A percentile compares a stretch with the other conserved stretches of the same genome.
phyloP scores from a whole-genome alignment of 768 basidiomycete genomes.

The Amanita rimosa region DNA sequence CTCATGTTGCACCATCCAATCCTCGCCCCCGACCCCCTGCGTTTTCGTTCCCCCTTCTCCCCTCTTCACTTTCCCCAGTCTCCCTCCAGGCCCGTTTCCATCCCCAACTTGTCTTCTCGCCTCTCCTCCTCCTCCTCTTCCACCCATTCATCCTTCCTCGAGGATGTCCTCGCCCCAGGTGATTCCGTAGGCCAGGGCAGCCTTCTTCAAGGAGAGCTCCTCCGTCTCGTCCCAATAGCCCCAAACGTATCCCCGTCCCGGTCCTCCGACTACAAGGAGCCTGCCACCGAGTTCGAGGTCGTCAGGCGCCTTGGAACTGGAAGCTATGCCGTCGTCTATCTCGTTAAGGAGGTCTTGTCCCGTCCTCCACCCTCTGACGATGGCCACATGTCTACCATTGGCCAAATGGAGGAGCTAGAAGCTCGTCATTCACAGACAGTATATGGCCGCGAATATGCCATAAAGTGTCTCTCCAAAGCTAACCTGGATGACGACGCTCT shows the following conservation, averaged over 20 bases:
- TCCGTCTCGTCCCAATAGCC: constrained; percentile 45
- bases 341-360: constrained; percentile 64
- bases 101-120: constrained; percentile 13
- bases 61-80: constrained; percentile 25
- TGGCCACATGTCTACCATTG: constrained; percentile 45
- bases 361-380: constrained; percentile 39
- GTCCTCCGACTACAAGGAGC: constrained; percentile 24
- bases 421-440: constrained; percentile 25
- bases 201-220: constrained; percentile 51
- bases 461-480: constrained; percentile 93
- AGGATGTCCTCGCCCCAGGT: constrained; percentile 61
- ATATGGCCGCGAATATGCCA: constrained; percentile 81
- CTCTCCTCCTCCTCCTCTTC: constrained; percentile 21
- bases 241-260: constrained; percentile 21
- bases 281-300: constrained; percentile 70
- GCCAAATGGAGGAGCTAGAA: constrained; percentile 39
- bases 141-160: constrained; percentile 26
- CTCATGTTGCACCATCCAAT: constrained; percentile 55
- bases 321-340: constrained; percentile 90
- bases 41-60: constrained; percentile 16
- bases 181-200: constrained; percentile 66
- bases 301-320: constrained; percentile 79
- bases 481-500: constrained; percentile 85
- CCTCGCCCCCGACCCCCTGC: constrained; percentile 18
- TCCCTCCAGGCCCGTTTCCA: constrained; percentile 19